Base-by-base conservation (phyloP, 768 basidiomycete genomes). In the Tephrocybe sp. region DNA sequence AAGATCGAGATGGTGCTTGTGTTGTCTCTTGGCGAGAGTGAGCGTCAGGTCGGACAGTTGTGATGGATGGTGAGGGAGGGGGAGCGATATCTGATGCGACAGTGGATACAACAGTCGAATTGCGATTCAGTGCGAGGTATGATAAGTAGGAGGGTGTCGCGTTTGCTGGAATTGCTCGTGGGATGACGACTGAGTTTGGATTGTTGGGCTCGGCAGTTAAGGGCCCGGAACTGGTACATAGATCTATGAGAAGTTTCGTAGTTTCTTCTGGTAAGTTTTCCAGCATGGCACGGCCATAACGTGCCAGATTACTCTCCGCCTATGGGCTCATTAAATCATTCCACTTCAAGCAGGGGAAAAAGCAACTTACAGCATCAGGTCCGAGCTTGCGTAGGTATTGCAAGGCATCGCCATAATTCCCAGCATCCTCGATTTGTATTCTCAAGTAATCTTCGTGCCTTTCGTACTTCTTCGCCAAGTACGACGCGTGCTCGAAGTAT, bases 401-500 rank as follows among this genome's bases (percentile, higher is more conserved):
- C 53, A 97, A 69, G 0, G 94, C 97, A 57, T 92, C 93, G 42
- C 67, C 74, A 59, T 84, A 92, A 52, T 92, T 83, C 11, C 81
- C 84, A 1, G 87, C 84, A 69, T 98, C 97, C 67, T 98, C 95
- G 40, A 99, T 89, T 67, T 94, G 87, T 40, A 98, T 95, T 50
- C 91, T 76, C 32, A 99, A 67, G 66, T 93, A 98, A 57, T 98
- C 96, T 59, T 95, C 92, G 57, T 98, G 93, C 18, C 89, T 71
- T 25, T 87, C 84, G 66, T 93, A 98, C 63, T 92, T 91, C 70
- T 84, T 85, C 16, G 97, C 96, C 13, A 99, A 78, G 63, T 95
- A 98, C 1, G 85, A 83, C 1, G 96, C 96, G 62, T 98, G 96
- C 48, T 94, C 87, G 59, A 91, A 97, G 66, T 96, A 98, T 0